These are phyloP conservation scores for Starmera dryadoides DNA, from an alignment of 805 yeast species.

Conservation along the genomic window DNA sequence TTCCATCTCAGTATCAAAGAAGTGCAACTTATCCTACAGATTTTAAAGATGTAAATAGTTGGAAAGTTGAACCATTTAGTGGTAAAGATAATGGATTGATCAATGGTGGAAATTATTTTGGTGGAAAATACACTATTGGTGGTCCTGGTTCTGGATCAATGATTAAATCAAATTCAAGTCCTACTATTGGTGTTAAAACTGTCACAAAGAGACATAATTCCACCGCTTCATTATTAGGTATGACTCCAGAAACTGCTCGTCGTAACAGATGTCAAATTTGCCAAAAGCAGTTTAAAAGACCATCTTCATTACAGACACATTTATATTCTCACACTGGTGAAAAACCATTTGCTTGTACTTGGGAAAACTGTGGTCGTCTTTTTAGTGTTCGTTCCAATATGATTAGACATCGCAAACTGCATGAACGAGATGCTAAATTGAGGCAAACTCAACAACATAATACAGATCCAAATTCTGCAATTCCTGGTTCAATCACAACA, in stretches of 20 bases:
- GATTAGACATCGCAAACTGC: constrained; percentile 72
- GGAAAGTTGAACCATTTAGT: background rate
- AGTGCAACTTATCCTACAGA: background rate
- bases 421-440: constrained; percentile 26
- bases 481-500: background rate
- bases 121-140: too few relatives aligned
- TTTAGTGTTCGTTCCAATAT: constrained; percentile 77
- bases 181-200: constrained; percentile 4
- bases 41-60: background rate
- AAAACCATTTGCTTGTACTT: constrained; percentile 58
- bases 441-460: background rate
- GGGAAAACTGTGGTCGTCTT: constrained; percentile 58
- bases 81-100: background rate
- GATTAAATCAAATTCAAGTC: background rate
- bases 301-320: constrained; percentile 77
- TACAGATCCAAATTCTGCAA: background rate
- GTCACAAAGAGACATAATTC: constrained; percentile 4
- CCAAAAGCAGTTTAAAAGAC: constrained; percentile 71
- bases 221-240: constrained; percentile 19
- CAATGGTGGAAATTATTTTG: too few relatives aligned
- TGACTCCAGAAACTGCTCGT: constrained; percentile 38
- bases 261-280: constrained; percentile 49
- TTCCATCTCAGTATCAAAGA: background rate
- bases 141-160: background rate
- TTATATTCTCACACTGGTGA: constrained; percentile 78